Evolutionary conservation across 768 basidiomycete genomes (phyloP), one percentile per base, ranked within the genome.

Genomic region (Saitozyma sp.): DNA sequence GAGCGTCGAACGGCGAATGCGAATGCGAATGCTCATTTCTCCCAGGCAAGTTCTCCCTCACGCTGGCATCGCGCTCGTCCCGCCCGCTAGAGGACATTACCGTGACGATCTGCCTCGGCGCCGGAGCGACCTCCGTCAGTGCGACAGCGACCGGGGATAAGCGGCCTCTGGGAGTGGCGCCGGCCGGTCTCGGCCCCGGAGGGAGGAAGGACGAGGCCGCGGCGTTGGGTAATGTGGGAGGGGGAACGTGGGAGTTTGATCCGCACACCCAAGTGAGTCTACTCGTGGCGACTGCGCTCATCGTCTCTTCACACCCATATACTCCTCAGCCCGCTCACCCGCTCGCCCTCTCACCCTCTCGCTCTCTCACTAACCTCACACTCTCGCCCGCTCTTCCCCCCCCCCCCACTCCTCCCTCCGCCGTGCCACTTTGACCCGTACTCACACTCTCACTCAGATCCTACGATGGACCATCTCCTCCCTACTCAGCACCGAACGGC

Each of bases 181-280:
- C 17, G 11, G 13, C 13, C 19, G 51, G 51, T 29, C 13, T 38
- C 16, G 19, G 3, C 51, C 46, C 17, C 14, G 19, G 19, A 14
- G 8, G 13, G 43, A 39, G 11, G 40, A 42, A 16, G 13, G 54
- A 53, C 11, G 43, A 48, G 29, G 54, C 54, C 9, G 45, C 45
- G 19, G 65, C 55, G n/a, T 72, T 66, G 11, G 78, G 78, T 1
- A 59, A 61, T 52, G 74, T 67, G 2, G 78, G 76, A 19, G 86
- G 84, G 37, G 86, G 89, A 3, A 88, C 87, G 40, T 96, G 92
- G 92, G 82, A 85, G 46, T 93, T 90, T 76, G 89, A 94, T 74
- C 84, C 87, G 0, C 83, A 82, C 67, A 86, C 82, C 67, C 84
- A 83, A 80, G 90, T 89, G 58, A 29, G 74, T 50, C 65, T 50